Conservation (phyloP, 129 eudicot genomes). For the Ambrosia trifida region DNA sequence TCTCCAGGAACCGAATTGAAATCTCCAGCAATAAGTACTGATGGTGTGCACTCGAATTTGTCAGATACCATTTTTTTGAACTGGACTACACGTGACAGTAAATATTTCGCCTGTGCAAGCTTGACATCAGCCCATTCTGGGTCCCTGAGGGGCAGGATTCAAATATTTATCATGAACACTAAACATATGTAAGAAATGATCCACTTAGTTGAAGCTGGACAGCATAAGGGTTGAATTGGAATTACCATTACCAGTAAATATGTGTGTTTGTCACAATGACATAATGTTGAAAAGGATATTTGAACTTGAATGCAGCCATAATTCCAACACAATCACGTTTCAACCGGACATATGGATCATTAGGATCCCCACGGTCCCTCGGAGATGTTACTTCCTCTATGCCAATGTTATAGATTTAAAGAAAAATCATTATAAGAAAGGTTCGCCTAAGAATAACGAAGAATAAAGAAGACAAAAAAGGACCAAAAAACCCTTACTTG, state of each 20-base stretch:
- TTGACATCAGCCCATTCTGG: slow-evolving; percentile 95
- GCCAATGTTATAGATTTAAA: slow-evolving; percentile 20
- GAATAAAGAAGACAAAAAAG: neutral
- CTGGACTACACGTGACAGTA: slow-evolving; percentile 57
- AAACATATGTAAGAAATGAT: neutral
- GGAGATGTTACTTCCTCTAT: slow-evolving; percentile 33
- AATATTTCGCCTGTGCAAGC: slow-evolving; percentile 83
- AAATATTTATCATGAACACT: neutral
- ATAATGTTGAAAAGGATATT: slow-evolving; percentile 53
- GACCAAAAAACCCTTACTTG: slow-evolving; percentile 4
- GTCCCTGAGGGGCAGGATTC: slow-evolving; percentile 54
- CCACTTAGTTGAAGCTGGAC: slow-evolving; percentile 1
- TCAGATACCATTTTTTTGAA: slow-evolving; percentile 54
- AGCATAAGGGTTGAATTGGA: slow-evolving; percentile 15
- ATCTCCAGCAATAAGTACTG: slow-evolving; percentile 82
- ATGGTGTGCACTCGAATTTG: slow-evolving; percentile 65
- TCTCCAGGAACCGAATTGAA: slow-evolving; percentile 94
- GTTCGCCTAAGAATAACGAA: neutral
- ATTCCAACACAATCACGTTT: slow-evolving; percentile 94
- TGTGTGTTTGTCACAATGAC: slow-evolving; percentile 88
- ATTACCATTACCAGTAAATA: slow-evolving; percentile 62
- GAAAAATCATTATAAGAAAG: neutral
- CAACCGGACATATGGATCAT: slow-evolving; percentile 80
- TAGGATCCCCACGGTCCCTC: slow-evolving; percentile 59
- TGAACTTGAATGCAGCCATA: slow-evolving; percentile 85